Percentiles rank a stretch among this genome's conserved stretches.
phyloP scores from a whole-genome alignment of 495 filamentous ascomycete genomes.

The Penicillium ochrochloron region DNA sequence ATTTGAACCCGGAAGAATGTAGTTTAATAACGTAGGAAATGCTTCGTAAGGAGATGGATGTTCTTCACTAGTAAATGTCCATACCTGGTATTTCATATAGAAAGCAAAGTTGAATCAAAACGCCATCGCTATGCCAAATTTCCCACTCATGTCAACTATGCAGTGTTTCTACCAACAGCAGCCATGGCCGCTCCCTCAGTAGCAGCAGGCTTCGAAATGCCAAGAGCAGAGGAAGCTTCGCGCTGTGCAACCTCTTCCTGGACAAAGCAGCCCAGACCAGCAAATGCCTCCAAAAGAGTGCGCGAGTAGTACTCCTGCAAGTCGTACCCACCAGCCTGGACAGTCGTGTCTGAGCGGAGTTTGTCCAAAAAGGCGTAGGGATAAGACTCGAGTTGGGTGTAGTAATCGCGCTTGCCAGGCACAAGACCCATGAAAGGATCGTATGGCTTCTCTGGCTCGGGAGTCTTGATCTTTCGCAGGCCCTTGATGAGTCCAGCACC shows the following conservation, averaged over 20 bases:
- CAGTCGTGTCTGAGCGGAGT: conserved; percentile 59
- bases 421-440: conserved; percentile 83
- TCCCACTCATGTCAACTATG: background rate
- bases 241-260: conserved; percentile 71
- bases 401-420: conserved; percentile 69
- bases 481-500: conserved; percentile 68
- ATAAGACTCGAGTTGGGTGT: conserved; percentile 68
- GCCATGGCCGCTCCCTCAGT: conserved; percentile 43
- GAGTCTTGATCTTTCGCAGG: conserved; percentile 65
- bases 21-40: too few relatives aligned
- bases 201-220: conserved; percentile 28
- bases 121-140: conserved; percentile 58
- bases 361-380: conserved; percentile 65
- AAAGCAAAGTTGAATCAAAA: conserved; percentile 22
- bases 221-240: conserved; percentile 32
- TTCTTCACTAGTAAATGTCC: too few relatives aligned
- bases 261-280: conserved; percentile 81
- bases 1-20: too few relatives aligned
- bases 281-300: conserved; percentile 85
- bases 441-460: conserved; percentile 74
- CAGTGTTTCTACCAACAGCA: conserved; percentile 20
- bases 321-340: conserved; percentile 82
- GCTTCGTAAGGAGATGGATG: too few relatives aligned
- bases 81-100: background rate
- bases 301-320: conserved; percentile 78